These are phyloP conservation scores for Rehmannia glutinosa DNA, from an alignment of 257 asterid species.

Conservation along the genomic window DNA sequence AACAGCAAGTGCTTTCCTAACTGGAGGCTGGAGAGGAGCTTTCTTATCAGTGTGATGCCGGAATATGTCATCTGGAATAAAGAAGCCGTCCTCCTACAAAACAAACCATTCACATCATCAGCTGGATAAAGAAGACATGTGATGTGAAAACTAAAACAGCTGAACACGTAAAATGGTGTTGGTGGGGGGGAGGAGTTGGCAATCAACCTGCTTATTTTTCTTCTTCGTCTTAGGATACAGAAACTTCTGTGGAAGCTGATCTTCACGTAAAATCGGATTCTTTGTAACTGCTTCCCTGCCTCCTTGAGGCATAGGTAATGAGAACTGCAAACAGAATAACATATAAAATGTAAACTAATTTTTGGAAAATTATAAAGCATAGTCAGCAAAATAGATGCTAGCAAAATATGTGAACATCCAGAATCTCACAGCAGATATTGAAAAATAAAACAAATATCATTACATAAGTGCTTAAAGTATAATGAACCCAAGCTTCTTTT, in stretches of 20 bases:
- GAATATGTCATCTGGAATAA: constrained; percentile 56
- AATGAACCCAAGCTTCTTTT: background rate
- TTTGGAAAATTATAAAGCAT: background rate
- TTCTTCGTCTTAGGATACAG: constrained; percentile 84
- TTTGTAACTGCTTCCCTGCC: constrained; percentile 82
- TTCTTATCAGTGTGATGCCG: constrained; percentile 65
- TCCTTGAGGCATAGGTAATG: constrained; percentile 92
- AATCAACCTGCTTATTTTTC: constrained; percentile 65
- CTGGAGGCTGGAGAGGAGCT: constrained; percentile 88
- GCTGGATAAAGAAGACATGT: background rate
- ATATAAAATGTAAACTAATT: background rate
- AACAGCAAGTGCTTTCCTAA: constrained; percentile 82
- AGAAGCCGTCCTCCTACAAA: constrained; percentile 56
- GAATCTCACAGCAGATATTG: too few species aligned
- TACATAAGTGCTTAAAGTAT: too few species aligned
- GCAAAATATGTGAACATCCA: too few species aligned
- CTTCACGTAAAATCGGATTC: constrained; percentile 93
- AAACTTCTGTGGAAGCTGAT: constrained; percentile 87
- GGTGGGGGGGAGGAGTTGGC: too few species aligned
- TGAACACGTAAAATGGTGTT: background rate
- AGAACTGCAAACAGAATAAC: constrained; percentile 52
- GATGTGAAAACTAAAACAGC: background rate
- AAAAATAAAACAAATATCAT: background rate
- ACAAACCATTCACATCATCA: background rate
- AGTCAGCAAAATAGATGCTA: background rate